phyloP scores from a whole-genome alignment of 768 basidiomycete species.

The Podaxis mareebaensis region DNA sequence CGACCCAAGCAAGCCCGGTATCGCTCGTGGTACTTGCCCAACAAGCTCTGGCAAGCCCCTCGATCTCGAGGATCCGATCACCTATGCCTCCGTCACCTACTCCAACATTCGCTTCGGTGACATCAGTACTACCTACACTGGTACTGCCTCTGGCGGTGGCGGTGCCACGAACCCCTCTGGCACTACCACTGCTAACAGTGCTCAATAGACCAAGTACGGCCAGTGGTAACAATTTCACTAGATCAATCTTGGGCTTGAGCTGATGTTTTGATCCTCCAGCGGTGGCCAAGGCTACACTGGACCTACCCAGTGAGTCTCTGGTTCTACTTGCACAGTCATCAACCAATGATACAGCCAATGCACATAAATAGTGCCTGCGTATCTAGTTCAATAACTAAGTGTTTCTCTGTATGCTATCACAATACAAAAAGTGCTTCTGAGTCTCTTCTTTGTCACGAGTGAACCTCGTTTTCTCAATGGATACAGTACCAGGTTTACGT shows the following conservation, averaged over 20 bases:
- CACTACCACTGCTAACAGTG: background rate
- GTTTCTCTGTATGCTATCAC: background rate
- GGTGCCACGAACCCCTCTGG: background rate
- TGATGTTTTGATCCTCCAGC: background rate
- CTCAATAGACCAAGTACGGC: background rate
- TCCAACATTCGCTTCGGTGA: conserved; percentile 57
- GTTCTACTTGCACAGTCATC: background rate
- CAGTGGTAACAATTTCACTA: background rate
- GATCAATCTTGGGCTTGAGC: background rate
- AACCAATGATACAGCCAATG: background rate
- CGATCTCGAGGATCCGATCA: conserved; percentile 38
- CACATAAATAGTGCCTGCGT: background rate
- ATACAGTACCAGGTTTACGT: too few species aligned
- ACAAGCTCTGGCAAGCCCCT: conserved; percentile 46
- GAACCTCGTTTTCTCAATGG: background rate
- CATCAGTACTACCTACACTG: conserved; percentile 45
- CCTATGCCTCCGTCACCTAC: conserved; percentile 47
- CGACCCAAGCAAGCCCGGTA: conserved; percentile 38
- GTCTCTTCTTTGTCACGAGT: background rate
- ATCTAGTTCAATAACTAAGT: background rate
- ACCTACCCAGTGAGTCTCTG: background rate
- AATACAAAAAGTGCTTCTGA: background rate
- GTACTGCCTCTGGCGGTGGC: conserved; percentile 16
- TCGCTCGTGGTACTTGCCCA: conserved; percentile 51
- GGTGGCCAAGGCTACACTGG: background rate